These are phyloP conservation scores for Cydonia oblonga DNA, from an alignment of 331 rosid genomes.

Conservation along the genomic window DNA sequence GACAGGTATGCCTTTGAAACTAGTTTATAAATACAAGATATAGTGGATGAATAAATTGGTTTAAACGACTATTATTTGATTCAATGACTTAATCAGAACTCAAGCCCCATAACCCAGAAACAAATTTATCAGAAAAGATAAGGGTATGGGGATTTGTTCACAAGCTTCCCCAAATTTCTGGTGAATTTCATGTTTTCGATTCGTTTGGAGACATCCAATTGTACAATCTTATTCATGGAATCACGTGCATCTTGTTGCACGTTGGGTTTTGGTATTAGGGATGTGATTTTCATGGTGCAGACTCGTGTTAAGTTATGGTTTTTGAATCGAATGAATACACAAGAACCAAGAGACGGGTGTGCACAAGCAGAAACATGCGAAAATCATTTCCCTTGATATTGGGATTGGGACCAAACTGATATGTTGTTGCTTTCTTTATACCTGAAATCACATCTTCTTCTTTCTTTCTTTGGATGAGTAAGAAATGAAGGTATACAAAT, in stretches of 20 bases:
- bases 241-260: conserved; percentile 7
- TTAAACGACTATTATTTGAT: no score
- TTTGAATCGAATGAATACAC: no score
- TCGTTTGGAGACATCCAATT: not conserved
- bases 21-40: not conserved
- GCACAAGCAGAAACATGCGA: not conserved
- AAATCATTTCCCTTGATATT: not conserved
- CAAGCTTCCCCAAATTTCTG: not conserved
- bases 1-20: not conserved
- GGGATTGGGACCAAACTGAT: not conserved
- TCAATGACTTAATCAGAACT: not conserved
- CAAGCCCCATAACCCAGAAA: not conserved
- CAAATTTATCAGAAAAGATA: not conserved
- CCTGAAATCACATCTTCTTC: not conserved
- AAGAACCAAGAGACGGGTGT: no score
- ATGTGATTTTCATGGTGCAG: no score
- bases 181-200: not conserved
- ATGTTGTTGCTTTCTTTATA: no score
- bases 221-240: not conserved
- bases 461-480: not conserved
- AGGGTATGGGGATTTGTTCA: not conserved
- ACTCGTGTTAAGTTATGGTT: no score
- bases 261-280: not conserved
- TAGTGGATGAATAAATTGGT: no score
- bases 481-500: not conserved